Evolutionary conservation across 331 rosid species (phyloP).

Genomic region (Dryas integrifolia): DNA sequence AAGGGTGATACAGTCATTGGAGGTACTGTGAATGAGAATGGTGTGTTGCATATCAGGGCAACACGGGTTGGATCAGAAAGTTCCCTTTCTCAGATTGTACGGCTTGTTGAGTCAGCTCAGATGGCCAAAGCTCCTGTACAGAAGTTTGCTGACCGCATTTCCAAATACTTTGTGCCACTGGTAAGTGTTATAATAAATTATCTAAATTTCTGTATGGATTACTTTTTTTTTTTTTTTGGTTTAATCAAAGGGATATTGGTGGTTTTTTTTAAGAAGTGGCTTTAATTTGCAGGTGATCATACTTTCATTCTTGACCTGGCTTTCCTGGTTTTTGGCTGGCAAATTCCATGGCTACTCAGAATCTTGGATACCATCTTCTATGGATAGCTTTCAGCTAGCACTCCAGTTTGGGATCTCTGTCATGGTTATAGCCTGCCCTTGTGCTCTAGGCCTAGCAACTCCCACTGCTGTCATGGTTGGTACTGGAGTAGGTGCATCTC

Average conservation of each 20-base stretch:
- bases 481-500: constrained; percentile 85
- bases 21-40: constrained; percentile 76
- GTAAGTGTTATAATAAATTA: constrained; percentile 30
- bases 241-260: neutral
- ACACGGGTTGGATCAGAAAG: constrained; percentile 78
- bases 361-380: constrained; percentile 74
- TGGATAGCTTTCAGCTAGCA: constrained; percentile 73
- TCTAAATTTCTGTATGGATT: neutral
- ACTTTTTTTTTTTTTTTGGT: neutral
- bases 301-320: constrained; percentile 68
- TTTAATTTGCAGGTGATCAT: constrained; percentile 50
- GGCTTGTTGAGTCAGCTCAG: constrained; percentile 86
- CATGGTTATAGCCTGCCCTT: constrained; percentile 90
- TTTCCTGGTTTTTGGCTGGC: constrained; percentile 70
- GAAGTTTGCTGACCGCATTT: constrained; percentile 75
- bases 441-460: constrained; percentile 88
- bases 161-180: constrained; percentile 69
- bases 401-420: constrained; percentile 85
- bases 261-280: neutral
- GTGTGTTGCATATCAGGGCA: constrained; percentile 70
- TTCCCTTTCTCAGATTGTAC: constrained; percentile 71
- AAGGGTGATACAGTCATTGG: constrained; percentile 68
- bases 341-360: constrained; percentile 58
- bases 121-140: constrained; percentile 94
- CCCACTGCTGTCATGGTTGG: constrained; percentile 97